phyloP scores from a whole-genome alignment of 805 yeast genomes.

The Zygosaccharomyces bisporus region DNA sequence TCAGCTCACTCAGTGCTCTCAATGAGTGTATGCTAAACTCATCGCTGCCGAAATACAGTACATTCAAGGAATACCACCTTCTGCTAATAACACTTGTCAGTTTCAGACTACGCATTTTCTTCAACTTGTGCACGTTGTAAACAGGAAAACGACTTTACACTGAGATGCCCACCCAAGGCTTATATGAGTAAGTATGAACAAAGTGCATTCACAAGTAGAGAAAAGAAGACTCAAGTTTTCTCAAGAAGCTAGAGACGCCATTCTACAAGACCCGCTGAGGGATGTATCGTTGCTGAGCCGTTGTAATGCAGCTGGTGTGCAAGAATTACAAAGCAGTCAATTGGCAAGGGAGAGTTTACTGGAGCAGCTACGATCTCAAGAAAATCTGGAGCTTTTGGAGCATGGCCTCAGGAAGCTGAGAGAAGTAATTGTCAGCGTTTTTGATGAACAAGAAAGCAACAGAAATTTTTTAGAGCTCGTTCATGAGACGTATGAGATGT shows the following conservation, averaged over 20 bases:
- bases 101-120: background rate
- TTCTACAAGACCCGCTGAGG: slow-evolving; percentile 22
- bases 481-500: slow-evolving; percentile 18
- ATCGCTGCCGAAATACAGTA: slow-evolving; percentile 81
- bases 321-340: slow-evolving; percentile 41
- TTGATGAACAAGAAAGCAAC: slow-evolving; percentile 12
- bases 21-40: slow-evolving; percentile 59
- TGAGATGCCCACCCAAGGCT: background rate
- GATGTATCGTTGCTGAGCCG: slow-evolving; percentile 57
- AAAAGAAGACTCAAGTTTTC: slow-evolving; percentile 38
- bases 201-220: slow-evolving; percentile 10
- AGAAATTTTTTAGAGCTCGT: slow-evolving; percentile 16
- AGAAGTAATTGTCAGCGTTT: slow-evolving; percentile 26
- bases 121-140: background rate
- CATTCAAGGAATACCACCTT: slow-evolving; percentile 21
- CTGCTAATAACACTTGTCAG: slow-evolving; percentile 1
- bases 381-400: slow-evolving; percentile 20
- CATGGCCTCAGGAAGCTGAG: slow-evolving; percentile 34
- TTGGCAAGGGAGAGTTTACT: slow-evolving; percentile 42
- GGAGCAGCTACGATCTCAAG: slow-evolving; percentile 35
- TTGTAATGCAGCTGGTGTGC: slow-evolving; percentile 45
- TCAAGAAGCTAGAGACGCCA: slow-evolving; percentile 21
- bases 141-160: background rate
- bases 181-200: slow-evolving; percentile 1
- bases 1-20: slow-evolving; percentile 34